Conservation (phyloP, 2,329 filamentous ascomycete species). For the Fusarium sp. region DNA sequence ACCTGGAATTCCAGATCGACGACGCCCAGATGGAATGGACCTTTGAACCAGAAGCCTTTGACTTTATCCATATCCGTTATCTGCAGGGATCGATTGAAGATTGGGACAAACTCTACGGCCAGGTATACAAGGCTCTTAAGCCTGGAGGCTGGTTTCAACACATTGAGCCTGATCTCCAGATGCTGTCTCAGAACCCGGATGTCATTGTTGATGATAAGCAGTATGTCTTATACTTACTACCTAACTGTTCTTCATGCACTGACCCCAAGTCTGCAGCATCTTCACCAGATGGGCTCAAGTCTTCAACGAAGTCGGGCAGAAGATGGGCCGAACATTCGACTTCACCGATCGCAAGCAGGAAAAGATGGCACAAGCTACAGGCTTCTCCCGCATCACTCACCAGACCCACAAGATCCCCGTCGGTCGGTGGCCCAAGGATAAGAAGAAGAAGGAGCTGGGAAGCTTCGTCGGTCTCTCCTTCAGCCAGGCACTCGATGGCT, state of each 20-base stretch:
- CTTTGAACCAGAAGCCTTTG: constrained; percentile 41
- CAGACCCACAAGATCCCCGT: constrained; percentile 35
- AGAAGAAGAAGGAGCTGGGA: constrained; percentile 38
- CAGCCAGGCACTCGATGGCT: constrained; percentile 39
- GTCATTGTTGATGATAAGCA: constrained; percentile 26
- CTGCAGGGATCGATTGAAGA: constrained; percentile 46
- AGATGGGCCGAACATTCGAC: constrained; percentile 31
- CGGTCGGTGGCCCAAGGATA: constrained; percentile 37
- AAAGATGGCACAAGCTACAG: constrained; percentile 25
- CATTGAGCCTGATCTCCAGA: constrained; percentile 41
- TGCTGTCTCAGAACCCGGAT: constrained; percentile 23
- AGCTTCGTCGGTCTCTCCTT: constrained; percentile 38
- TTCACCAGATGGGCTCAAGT: constrained; percentile 31
- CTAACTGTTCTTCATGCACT: not conserved
- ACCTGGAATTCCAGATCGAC: constrained; percentile 53
- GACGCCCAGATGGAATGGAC: constrained; percentile 59
- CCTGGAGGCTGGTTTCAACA: constrained; percentile 44
- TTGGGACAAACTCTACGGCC: constrained; percentile 42
- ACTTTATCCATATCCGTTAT: constrained; percentile 50
- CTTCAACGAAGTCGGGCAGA: constrained; percentile 30
- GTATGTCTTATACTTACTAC: not conserved
- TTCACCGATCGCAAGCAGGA: constrained; percentile 33
- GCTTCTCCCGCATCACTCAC: constrained; percentile 5
- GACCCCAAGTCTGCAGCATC: constrained; percentile 15
- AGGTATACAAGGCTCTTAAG: constrained; percentile 35